Conservation (phyloP, 495 filamentous ascomycete species). For the Hypomontagnella submonticulosa region DNA sequence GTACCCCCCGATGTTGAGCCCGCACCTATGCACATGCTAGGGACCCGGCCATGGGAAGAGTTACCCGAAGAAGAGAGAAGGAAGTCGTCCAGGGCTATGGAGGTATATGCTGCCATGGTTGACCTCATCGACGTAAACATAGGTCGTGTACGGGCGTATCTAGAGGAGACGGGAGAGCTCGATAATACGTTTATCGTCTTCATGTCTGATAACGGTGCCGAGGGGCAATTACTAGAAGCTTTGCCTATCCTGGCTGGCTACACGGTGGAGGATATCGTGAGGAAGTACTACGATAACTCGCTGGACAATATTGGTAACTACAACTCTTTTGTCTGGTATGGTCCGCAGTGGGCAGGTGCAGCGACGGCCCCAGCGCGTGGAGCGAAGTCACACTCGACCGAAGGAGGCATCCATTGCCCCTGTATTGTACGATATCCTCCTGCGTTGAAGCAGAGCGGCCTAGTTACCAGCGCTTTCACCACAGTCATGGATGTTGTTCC, state of each 20-base stretch:
- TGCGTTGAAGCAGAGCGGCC: slow-evolving; percentile 39
- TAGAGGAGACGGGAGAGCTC: slow-evolving; percentile 66
- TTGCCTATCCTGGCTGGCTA: slow-evolving; percentile 61
- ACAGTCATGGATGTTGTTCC: slow-evolving; percentile 74
- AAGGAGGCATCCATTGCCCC: slow-evolving; percentile 69
- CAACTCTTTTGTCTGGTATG: slow-evolving; percentile 74
- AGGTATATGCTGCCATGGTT: slow-evolving; percentile 71
- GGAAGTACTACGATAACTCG: slow-evolving; percentile 72
- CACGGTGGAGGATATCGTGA: slow-evolving; percentile 61
- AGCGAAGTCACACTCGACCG: slow-evolving; percentile 71
- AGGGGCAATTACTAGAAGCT: slow-evolving; percentile 70
- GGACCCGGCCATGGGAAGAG: slow-evolving; percentile 64
- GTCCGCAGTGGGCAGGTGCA: slow-evolving; percentile 71
- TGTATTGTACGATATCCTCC: slow-evolving; percentile 64
- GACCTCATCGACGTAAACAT: slow-evolving; percentile 71
- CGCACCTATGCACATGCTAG: slow-evolving; percentile 64
- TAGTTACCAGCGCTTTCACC: slow-evolving; percentile 66
- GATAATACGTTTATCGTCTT: slow-evolving; percentile 74
- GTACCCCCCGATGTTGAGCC: slow-evolving; percentile 62
- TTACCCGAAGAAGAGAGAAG: slow-evolving; percentile 62
- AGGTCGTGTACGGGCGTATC: slow-evolving; percentile 66
- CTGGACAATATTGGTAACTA: slow-evolving; percentile 69
- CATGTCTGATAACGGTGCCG: slow-evolving; percentile 74
- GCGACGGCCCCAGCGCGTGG: slow-evolving; percentile 71
- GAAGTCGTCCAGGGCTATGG: slow-evolving; percentile 67